These are phyloP conservation scores for Pichia occidentalis DNA, from an alignment of 805 yeast species.

Conservation along the genomic window DNA sequence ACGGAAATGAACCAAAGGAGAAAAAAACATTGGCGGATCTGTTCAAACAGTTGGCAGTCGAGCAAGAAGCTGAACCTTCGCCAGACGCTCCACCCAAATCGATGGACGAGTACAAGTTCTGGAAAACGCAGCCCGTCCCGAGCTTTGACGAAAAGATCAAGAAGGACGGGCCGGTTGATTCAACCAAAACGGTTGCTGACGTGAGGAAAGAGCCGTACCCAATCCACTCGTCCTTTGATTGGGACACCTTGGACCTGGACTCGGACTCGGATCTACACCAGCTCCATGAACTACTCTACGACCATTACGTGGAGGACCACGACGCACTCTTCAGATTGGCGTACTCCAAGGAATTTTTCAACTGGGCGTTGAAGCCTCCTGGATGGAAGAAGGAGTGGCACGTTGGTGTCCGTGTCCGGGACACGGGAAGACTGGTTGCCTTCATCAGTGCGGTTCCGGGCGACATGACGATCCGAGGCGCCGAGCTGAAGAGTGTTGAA, in stretches of 20 bases:
- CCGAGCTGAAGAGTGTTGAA: conserved; percentile 60
- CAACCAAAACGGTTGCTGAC: conserved; percentile 58
- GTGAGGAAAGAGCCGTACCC: conserved; percentile 67
- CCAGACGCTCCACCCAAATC: conserved; percentile 56
- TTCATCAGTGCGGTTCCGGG: conserved; percentile 90
- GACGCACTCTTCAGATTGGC: conserved; percentile 90
- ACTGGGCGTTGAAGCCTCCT: conserved; percentile 93
- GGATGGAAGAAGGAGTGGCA: conserved; percentile 90
- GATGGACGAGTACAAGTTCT: conserved; percentile 88
- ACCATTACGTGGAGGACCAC: conserved; percentile 90
- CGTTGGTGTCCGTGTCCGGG: conserved; percentile 84
- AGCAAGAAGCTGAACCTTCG: conserved; percentile 48
- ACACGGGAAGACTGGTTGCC: conserved; percentile 73
- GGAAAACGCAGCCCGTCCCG: conserved; percentile 97
- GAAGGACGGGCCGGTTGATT: conserved; percentile 78
- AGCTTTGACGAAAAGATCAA: conserved; percentile 59
- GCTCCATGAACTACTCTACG: conserved; percentile 72
- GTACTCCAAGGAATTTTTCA: conserved; percentile 72
- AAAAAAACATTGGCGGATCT: conserved; percentile 51
- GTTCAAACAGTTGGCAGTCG: conserved; percentile 46
- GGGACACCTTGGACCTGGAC: conserved; percentile 72
- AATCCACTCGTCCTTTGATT: conserved; percentile 73
- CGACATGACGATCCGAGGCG: conserved; percentile 47
- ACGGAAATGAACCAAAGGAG: too few relatives aligned
- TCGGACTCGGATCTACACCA: conserved; percentile 57